Evolutionary conservation across 495 filamentous ascomycete genomes (phyloP), one percentile per base, ranked within the genome.

Genomic region (Trichoderma gamsii): DNA sequence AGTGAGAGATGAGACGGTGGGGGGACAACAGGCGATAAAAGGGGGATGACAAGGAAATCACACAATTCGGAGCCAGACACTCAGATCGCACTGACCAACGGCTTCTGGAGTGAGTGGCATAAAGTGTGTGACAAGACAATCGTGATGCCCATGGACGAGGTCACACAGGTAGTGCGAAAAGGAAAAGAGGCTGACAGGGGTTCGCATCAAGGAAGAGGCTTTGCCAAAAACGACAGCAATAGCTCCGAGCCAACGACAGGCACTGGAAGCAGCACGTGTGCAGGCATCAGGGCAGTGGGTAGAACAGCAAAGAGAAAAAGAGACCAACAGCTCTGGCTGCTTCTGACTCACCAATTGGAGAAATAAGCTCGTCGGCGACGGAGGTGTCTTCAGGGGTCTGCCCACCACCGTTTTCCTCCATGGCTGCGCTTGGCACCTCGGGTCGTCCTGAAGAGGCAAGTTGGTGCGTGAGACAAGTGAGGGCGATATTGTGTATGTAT

Each of bases 261-360:
- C 44, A 21, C 16, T 23, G 32, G 46, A 63, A 38, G 12, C n/a
- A 11, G 65, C 69, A 70, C 69, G 69, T 67, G 69, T 67, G 5
- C 3, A 59, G 59, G 29, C 46, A 29, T 43, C 46, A 69, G 68
- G 68, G 32, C 41, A 1, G 29, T 29, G 29, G n/a, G n/a, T n/a
- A 29, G 29, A 29, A 29, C 29, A 29, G 29, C 1, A 29, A 29
- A 43, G 56, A 13, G n/a, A 13, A 9, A 61, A 21, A 0, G 25
- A 32, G 13, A 49, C n/a, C 44, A 49, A 49, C 44, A 49, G 15
- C 15, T 49, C 13, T 5, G 56, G 12, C 23, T 13, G 27, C 15
- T 61, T 21, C 29, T 18, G n/a, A 81, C 81, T 79, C 72, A 83
- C 81, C 80, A 74, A 83, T 82, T 75, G 81, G 81, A 69, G 74